phyloP scores from a whole-genome alignment of 2,329 filamentous ascomycete genomes.

The Zymoseptoria passerinii region DNA sequence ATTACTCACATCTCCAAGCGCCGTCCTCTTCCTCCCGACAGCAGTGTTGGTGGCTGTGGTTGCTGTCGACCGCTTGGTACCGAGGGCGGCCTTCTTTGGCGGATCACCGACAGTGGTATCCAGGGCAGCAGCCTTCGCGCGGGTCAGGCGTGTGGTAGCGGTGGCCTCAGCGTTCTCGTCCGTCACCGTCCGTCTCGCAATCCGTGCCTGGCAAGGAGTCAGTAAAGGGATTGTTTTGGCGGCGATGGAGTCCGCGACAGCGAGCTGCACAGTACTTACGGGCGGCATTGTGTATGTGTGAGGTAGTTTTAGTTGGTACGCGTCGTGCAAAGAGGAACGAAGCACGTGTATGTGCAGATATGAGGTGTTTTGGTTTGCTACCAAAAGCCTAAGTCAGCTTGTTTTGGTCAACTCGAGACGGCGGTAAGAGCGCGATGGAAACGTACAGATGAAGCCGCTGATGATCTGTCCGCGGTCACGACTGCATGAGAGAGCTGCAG shows the following conservation, averaged over 20 bases:
- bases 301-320: conserved; percentile 9
- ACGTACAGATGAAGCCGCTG: conserved; percentile 7
- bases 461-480: conserved; percentile 13
- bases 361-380: conserved; percentile 15
- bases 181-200: conserved; percentile 65
- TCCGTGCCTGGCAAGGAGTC: conserved; percentile 53
- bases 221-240: conserved; percentile 22
- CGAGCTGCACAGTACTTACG: conserved; percentile 21
- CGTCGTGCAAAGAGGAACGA: conserved; percentile 7
- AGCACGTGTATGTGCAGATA: conserved; percentile 17
- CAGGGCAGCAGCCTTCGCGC: conserved; percentile 72
- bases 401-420: conserved; percentile 11
- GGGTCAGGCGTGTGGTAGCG: conserved; percentile 72
- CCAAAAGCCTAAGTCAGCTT: conserved; percentile 23
- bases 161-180: conserved; percentile 84
- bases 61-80: conserved; percentile 37
- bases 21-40: conserved; percentile 58
- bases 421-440: conserved; percentile 5
- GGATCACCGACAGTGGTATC: conserved; percentile 50
- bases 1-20: conserved; percentile 92
- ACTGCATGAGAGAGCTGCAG: conserved; percentile 16
- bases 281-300: conserved; percentile 30
- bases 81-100: conserved; percentile 40
- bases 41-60: conserved; percentile 39
- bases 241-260: neutral